Percentiles rank a stretch among this genome's conserved stretches.
Evolutionary conservation across 2,329 filamentous ascomycete species (phyloP).

Genomic region (Bipolaris bicolor): DNA sequence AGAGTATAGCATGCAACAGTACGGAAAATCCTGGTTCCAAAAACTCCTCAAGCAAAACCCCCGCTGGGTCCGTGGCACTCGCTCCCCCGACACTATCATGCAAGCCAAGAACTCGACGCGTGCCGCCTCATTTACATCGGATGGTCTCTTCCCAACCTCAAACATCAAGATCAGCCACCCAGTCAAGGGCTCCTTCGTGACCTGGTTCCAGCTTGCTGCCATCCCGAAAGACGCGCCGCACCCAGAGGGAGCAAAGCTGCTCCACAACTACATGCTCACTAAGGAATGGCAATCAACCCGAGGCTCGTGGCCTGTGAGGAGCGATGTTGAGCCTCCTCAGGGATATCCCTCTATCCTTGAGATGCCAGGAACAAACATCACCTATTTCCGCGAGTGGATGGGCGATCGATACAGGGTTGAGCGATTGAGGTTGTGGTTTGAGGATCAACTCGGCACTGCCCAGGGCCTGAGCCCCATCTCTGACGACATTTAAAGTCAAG

Average conservation of each 20-base stretch:
- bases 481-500: slow-evolving; percentile 16
- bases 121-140: slow-evolving; percentile 27
- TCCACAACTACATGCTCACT: slow-evolving; percentile 56
- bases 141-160: neutral
- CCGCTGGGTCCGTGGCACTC: slow-evolving; percentile 60
- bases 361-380: slow-evolving; percentile 46
- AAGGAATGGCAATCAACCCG: slow-evolving; percentile 47
- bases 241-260: slow-evolving; percentile 59
- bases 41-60: slow-evolving; percentile 57
- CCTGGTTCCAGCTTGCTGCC: slow-evolving; percentile 57
- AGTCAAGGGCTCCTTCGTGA: slow-evolving; percentile 50
- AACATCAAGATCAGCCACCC: slow-evolving; percentile 31
- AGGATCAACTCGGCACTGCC: slow-evolving; percentile 52
- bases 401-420: slow-evolving; percentile 51
- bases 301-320: slow-evolving; percentile 47
- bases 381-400: slow-evolving; percentile 53
- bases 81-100: slow-evolving; percentile 51
- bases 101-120: slow-evolving; percentile 28
- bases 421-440: slow-evolving; percentile 52
- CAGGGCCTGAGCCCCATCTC: slow-evolving; percentile 53
- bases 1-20: slow-evolving; percentile 35
- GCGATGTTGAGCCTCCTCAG: slow-evolving; percentile 37
- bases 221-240: slow-evolving; percentile 58
- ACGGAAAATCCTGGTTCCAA: slow-evolving; percentile 58
- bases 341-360: slow-evolving; percentile 40